Evolutionary conservation across 805 yeast genomes (phyloP).

Genomic region (Scheffersomyces ergatensis): DNA sequence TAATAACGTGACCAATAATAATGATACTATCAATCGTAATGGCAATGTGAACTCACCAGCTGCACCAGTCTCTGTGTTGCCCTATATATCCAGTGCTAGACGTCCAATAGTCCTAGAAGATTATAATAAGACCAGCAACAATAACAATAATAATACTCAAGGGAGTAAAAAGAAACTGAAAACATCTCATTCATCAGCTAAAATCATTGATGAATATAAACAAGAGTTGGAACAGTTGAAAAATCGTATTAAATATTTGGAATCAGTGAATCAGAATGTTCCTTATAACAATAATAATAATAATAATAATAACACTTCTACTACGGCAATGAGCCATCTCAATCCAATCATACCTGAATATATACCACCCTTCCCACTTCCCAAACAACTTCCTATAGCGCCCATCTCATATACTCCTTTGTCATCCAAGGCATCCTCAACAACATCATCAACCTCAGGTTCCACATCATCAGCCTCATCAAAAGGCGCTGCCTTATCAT

Average conservation of each 20-base stretch:
- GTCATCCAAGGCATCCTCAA: neutral
- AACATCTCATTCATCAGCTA: too few species aligned
- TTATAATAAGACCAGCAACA: neutral
- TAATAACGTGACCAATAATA: too few species aligned
- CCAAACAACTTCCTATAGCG: too few species aligned
- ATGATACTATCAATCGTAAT: too few species aligned
- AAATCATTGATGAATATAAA: conserved; percentile 1
- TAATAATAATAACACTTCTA: too few species aligned
- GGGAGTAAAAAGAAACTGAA: neutral
- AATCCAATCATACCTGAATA: neutral
- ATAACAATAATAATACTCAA: neutral
- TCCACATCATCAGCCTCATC: too few species aligned
- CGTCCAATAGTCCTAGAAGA: conserved; percentile 10
- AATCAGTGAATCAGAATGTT: conserved; percentile 5
- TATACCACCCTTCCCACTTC: too few species aligned
- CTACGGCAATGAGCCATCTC: too few species aligned
- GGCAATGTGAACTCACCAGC: neutral
- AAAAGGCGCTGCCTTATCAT: too few species aligned
- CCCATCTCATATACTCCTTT: too few species aligned
- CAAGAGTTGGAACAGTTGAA: conserved; percentile 12
- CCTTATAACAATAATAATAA: too few species aligned
- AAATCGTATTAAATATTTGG: conserved; percentile 11
- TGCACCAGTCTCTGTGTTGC: neutral
- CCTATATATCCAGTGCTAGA: conserved; percentile 13
- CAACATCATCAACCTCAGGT: too few species aligned